Base-by-base conservation (phyloP, 352 stramenopile species). In the Phytophthora podocarpi region DNA sequence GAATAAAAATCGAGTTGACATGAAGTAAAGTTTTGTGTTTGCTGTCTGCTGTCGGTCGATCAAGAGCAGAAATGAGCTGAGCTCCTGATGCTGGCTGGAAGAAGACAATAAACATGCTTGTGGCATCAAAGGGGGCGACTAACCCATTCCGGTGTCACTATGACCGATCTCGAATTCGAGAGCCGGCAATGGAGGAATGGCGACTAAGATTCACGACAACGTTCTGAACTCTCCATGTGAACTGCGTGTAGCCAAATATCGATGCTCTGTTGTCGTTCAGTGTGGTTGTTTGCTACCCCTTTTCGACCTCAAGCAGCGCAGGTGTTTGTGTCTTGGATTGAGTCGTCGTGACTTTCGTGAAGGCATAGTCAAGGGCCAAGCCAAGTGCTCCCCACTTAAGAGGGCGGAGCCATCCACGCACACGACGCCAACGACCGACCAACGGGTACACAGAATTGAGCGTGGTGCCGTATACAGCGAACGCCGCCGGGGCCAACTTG, bases 371-470 rank as follows among this genome's bases (percentile, higher is more conserved):
- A 3, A 74, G 27, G 1, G 24, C 66, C 27, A 67, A 23, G 3
- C 66, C 66, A 11, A 64, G 26, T 13, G 27, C 20, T 32, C 66
- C 66, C 66, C 66, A 74, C 28, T 74, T 74, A 6, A 74, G 12
- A 0, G 66, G 66, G 9, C 66, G 60, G 1, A 74, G 15, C 36
- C 40, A 71, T 11, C 35, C 35, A 6, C 61, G 66, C 9, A 68
- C 27, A 15, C 60, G 66, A 46, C 61, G 66, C 49, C 52, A 71
- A 36, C 37, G 66, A 41, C 66, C 66, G 5, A 54, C 54, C 10
- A 68, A 23, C 7, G 66, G 66, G 34, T 74, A 64, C 13, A 74
- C 66, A 8, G 58, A 47, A 48, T 74, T 74, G 1, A 74, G 46
- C 21, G 61, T 67, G 11, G 39, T 63, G 18, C 66, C 66, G 37